Conservation (phyloP, 108 stramenopile genomes). For the Nitzschia inconspicua region DNA sequence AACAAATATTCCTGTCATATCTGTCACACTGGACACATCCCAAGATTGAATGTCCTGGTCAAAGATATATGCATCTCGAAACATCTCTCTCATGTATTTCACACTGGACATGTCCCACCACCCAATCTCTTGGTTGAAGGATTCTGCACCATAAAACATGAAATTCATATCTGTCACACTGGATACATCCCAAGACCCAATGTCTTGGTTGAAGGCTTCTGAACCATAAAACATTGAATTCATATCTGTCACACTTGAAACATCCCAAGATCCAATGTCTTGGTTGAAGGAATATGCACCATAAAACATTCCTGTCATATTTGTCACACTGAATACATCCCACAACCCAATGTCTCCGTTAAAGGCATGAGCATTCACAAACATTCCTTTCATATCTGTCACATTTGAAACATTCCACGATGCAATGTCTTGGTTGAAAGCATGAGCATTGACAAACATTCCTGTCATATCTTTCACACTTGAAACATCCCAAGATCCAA, state of each 20-base stretch:
- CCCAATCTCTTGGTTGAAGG: slow-evolving; percentile 11
- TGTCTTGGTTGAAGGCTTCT: slow-evolving; percentile 25
- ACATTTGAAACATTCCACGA: too few relatives aligned
- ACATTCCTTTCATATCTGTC: slow-evolving; percentile 16
- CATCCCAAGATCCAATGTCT: slow-evolving; percentile 24
- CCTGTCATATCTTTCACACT: slow-evolving; percentile 8
- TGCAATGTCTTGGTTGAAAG: too few relatives aligned
- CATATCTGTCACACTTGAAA: slow-evolving; percentile 8
- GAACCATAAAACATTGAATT: slow-evolving; percentile 24
- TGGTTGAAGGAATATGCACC: slow-evolving; percentile 23
- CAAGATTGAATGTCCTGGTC: slow-evolving; percentile 16
- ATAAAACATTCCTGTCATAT: slow-evolving; percentile 28
- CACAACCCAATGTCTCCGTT: slow-evolving; percentile 18
- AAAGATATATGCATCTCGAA: slow-evolving; percentile 20
- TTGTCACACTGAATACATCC: slow-evolving; percentile 20
- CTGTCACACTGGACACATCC: slow-evolving; percentile 8
- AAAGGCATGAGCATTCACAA: not conserved
- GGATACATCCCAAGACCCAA: slow-evolving; percentile 24
- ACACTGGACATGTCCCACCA: slow-evolving; percentile 17
- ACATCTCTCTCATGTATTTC: slow-evolving; percentile 24
- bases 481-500: too few relatives aligned
- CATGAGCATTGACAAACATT: slow-evolving; percentile 25
- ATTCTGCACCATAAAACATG: slow-evolving; percentile 9
- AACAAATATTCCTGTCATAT: slow-evolving; percentile 22
- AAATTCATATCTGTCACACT: slow-evolving; percentile 7